These are phyloP conservation scores for Deinandra increscens DNA, from an alignment of 129 eudicot genomes.

Conservation along the genomic window DNA sequence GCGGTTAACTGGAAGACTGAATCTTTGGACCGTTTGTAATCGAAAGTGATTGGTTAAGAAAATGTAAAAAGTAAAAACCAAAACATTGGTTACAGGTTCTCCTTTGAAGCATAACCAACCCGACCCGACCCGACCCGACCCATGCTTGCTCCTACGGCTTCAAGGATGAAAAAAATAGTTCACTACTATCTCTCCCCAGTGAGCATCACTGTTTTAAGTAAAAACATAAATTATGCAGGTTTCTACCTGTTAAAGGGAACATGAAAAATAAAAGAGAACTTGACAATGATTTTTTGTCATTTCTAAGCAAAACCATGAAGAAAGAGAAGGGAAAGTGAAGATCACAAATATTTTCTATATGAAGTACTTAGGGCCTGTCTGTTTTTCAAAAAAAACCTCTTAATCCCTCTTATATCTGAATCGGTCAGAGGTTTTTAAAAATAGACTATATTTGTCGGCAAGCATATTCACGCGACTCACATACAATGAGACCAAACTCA, in stretches of 20 bases:
- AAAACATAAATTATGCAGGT: constrained; percentile 30
- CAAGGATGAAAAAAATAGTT: not conserved
- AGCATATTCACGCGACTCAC: constrained; percentile 31
- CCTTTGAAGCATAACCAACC: not conserved
- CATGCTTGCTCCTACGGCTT: not conserved
- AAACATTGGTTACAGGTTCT: not conserved
- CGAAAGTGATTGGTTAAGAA: not conserved
- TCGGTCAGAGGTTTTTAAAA: too few species aligned
- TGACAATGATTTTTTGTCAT: constrained; percentile 31
- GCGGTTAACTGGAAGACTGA: not conserved
- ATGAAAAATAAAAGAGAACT: constrained; percentile 51
- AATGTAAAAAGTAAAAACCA: not conserved
- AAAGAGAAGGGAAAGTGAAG: constrained; percentile 33
- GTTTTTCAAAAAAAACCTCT: too few species aligned
- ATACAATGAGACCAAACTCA: constrained; percentile 34
- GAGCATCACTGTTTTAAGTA: not conserved
- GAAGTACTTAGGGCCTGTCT: constrained; percentile 48
- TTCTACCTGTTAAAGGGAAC: constrained; percentile 56
- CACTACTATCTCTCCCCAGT: not conserved
- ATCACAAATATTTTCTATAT: constrained; percentile 35
- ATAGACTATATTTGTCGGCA: constrained; percentile 47
- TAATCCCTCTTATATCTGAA: too few species aligned
- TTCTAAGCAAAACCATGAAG: constrained; percentile 28
- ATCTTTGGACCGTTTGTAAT: not conserved
- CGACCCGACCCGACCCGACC: not conserved